Base-by-base conservation (phyloP, 768 basidiomycete genomes). In the Tubosaeta brunneosetosa region DNA sequence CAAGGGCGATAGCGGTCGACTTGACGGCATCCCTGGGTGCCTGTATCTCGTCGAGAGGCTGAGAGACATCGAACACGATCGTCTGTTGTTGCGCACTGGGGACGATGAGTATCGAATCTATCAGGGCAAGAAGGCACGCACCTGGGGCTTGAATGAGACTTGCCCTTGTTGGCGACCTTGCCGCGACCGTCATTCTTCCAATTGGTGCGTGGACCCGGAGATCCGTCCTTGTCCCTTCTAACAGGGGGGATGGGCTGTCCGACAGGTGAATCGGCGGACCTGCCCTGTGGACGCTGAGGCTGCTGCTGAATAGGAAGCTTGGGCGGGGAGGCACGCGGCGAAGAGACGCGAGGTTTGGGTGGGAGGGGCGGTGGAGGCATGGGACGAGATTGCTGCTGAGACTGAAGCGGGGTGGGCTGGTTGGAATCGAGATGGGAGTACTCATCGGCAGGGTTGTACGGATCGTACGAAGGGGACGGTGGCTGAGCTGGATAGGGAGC, bases 1-100 rank as follows among this genome's bases (percentile, higher is more conserved):
- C 88, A 44, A 93, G 77, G 14, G 91, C 91, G 49, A 93, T 93
- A 3, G 91, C 89, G 0, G 91, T 93, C n/a, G 88, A 88, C 65
- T 90, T 90, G 61, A 91, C 86, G 4, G 77, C 79, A 56, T 92
- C 90, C 8, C 77, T 79, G 48, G 83, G 76, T 8, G 90, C 87
- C 63, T 88, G 85, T 37, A 91, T 79, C 53, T 91, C 86, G 19
- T 85, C 84, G 54, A 89, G 74, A 17, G 81, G 67, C 56, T 83
- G 84, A 14, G 85, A 77, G 22, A 91, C 86, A 70, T 92, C 90
- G 58, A 90, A 83, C 17, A 87, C 66, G 51, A 91, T 83, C 12
- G 73, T 82, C 62, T 90, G 88, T 11, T 80, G 70, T 61, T 83
- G 84, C 32, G 79, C 74, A 46, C 85, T 88, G 49, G 42, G 44